Percentiles rank a stretch among this genome's conserved stretches.
phyloP scores from a whole-genome alignment of 2,329 filamentous ascomycete species.

The Phaeosphaeria sp. region DNA sequence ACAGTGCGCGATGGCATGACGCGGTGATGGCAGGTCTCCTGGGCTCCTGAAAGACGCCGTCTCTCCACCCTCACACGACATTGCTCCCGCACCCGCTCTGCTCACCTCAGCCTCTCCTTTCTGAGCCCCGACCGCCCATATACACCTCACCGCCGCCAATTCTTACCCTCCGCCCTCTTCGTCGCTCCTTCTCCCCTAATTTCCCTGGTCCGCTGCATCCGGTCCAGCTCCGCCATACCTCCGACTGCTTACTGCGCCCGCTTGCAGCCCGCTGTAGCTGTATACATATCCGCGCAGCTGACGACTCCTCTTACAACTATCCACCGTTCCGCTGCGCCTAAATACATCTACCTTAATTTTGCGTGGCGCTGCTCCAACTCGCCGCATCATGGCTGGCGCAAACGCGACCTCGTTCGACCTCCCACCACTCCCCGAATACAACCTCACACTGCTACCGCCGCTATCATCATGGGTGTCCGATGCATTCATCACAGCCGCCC shows the following conservation, averaged over 20 bases:
- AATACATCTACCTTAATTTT: conserved; percentile 7
- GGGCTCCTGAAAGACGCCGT: neutral
- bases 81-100: conserved; percentile 24
- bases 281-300: conserved; percentile 3
- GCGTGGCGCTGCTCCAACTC: conserved; percentile 9
- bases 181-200: conserved; percentile 33
- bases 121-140: conserved; percentile 12
- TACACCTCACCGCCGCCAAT: conserved; percentile 1
- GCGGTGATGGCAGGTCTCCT: conserved; percentile 13
- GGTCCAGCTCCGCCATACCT: conserved; percentile 15
- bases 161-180: conserved; percentile 3
- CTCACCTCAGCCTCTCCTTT: conserved; percentile 46
- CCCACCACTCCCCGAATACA: conserved; percentile 86
- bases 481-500: conserved; percentile 75
- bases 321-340: neutral
- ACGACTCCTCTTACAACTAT: neutral
- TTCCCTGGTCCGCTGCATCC: conserved; percentile 38
- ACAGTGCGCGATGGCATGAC: conserved; percentile 27
- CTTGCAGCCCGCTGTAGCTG: conserved; percentile 7
- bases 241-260: conserved; percentile 9
- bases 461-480: conserved; percentile 82
- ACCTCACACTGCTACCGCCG: conserved; percentile 71
- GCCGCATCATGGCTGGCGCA: conserved; percentile 53
- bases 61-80: conserved; percentile 43
- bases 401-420: conserved; percentile 64